A percentile compares a stretch with the other conserved stretches of the same genome.
Evolutionary conservation across 208 protist genomes (phyloP).

Genomic region (Trypanosoma cruzi): DNA sequence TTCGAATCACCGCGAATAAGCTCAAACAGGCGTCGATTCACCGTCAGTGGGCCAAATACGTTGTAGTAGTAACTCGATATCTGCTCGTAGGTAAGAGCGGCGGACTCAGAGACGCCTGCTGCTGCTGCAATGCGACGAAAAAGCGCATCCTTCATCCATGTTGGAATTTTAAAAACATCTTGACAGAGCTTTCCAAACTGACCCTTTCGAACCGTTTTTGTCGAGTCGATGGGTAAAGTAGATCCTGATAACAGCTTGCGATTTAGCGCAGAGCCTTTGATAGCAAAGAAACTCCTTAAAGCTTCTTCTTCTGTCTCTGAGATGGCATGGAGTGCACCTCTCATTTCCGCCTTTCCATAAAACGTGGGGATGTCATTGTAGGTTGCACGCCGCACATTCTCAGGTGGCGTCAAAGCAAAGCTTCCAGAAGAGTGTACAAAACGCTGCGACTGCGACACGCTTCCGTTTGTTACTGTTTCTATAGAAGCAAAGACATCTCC

Average conservation of each 20-base stretch:
- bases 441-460: constrained; percentile 37
- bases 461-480: constrained; percentile 29
- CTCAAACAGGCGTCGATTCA: constrained; percentile 78
- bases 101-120: constrained; percentile 27
- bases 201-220: constrained; percentile 36
- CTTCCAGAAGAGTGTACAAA: constrained; percentile 56
- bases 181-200: constrained; percentile 67
- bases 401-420: constrained; percentile 53
- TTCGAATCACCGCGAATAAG: constrained; percentile 49
- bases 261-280: constrained; percentile 23
- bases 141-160: constrained; percentile 80
- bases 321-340: constrained; percentile 37
- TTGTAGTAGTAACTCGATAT: constrained; percentile 64
- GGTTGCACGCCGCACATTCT: constrained; percentile 61
- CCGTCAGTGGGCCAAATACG: constrained; percentile 48
- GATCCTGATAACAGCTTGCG: constrained; percentile 10
- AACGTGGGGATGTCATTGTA: constrained; percentile 74
- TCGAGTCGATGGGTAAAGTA: constrained; percentile 24
- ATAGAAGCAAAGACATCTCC: constrained; percentile 40
- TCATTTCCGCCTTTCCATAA: constrained; percentile 64
- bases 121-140: constrained; percentile 59
- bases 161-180: constrained; percentile 76
- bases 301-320: constrained; percentile 42
- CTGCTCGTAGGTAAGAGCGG: constrained; percentile 48
- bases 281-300: constrained; percentile 51